These are phyloP conservation scores for Cystoderma amianthinum DNA, from an alignment of 768 basidiomycete species.

Conservation along the genomic window DNA sequence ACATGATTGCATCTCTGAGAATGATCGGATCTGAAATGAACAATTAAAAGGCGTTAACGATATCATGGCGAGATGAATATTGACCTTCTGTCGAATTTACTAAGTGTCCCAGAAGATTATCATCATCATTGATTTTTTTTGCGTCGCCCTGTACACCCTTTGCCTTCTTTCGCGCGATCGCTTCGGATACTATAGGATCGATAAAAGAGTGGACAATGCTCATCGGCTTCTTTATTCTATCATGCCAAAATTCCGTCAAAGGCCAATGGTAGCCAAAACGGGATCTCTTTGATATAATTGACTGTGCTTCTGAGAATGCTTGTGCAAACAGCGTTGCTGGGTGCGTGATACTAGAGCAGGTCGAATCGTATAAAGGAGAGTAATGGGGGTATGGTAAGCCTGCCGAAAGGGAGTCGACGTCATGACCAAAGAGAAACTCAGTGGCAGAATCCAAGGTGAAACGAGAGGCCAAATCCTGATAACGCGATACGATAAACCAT, in stretches of 20 bases:
- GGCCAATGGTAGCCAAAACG: constrained; percentile 37
- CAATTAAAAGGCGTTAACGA: neutral
- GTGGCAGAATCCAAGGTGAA: too few relatives aligned
- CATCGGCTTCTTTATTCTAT: constrained; percentile 27
- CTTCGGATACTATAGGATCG: constrained; percentile 37
- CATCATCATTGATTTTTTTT: constrained; percentile 9
- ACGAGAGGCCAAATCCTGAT: too few relatives aligned
- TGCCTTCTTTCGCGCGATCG: constrained; percentile 24
- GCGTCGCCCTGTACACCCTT: constrained; percentile 7
- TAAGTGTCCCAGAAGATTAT: constrained; percentile 37
- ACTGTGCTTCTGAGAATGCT: too few relatives aligned
- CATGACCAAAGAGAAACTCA: too few relatives aligned
- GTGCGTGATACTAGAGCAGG: too few relatives aligned
- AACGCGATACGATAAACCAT: too few relatives aligned
- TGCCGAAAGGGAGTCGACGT: too few relatives aligned
- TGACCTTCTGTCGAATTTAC: constrained; percentile 34
- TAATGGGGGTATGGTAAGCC: too few relatives aligned
- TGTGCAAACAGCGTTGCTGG: too few relatives aligned
- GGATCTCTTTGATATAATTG: too few relatives aligned
- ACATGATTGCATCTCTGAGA: constrained; percentile 33
- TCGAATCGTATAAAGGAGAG: too few relatives aligned
- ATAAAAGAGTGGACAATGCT: constrained; percentile 36
- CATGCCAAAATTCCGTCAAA: constrained; percentile 34
- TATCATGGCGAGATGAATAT: constrained; percentile 1
- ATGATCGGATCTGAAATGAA: constrained; percentile 15